phyloP scores from a whole-genome alignment of 2,329 filamentous ascomycete genomes.

The Aspergillus sp. region DNA sequence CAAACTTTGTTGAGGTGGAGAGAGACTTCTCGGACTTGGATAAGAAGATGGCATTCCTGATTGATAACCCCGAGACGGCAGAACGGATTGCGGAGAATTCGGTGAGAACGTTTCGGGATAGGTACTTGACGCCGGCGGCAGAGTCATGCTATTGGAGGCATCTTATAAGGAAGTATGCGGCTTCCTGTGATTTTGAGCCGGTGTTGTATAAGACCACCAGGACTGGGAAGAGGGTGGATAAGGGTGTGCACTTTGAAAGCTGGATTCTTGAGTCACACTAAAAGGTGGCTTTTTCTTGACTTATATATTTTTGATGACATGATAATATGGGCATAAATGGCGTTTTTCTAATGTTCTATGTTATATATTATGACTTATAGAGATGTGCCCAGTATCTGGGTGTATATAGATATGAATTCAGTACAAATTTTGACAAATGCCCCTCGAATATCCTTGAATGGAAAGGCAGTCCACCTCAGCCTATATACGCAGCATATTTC shows the following conservation, averaged over 20 bases:
- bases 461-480: neutral
- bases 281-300: neutral
- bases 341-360: neutral
- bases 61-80: constrained; percentile 46
- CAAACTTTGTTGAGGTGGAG: constrained; percentile 52
- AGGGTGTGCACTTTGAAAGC: constrained; percentile 43
- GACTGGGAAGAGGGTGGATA: constrained; percentile 29
- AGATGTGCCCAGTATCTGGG: neutral
- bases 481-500: neutral
- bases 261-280: constrained; percentile 28
- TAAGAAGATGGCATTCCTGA: constrained; percentile 43
- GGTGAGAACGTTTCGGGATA: constrained; percentile 50
- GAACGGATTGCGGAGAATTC: constrained; percentile 53
- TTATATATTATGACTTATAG: neutral
- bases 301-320: neutral
- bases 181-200: constrained; percentile 43
- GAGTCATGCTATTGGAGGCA: constrained; percentile 58
- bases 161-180: constrained; percentile 41
- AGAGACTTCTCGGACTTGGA: constrained; percentile 59
- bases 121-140: constrained; percentile 55
- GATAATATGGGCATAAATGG: neutral
- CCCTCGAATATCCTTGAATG: neutral
- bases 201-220: constrained; percentile 32
- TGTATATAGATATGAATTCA: neutral
- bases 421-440: neutral